Evolutionary conservation across 306 rosid species (phyloP).

Genomic region (Acacia confusa): DNA sequence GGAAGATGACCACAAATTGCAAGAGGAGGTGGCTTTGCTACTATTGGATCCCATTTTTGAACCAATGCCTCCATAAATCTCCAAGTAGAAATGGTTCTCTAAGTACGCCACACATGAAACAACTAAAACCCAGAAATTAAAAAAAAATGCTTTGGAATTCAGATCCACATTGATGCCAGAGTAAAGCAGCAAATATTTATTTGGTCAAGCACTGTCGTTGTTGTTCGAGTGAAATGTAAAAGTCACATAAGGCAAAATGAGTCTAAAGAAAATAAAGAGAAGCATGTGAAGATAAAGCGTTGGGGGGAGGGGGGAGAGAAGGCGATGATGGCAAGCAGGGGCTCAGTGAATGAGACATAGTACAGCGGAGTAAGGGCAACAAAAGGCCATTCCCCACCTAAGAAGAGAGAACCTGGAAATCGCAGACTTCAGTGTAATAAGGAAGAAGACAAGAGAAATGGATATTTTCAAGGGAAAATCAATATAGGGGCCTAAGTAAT

Average conservation of each 20-base stretch:
- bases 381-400: constrained; percentile 15
- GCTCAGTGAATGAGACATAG: constrained; percentile 40
- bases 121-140: constrained; percentile 33
- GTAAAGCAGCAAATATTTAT: constrained; percentile 1
- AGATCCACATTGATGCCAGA: constrained; percentile 31
- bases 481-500: too few relatives aligned
- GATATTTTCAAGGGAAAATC: too few relatives aligned
- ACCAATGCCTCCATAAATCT: background rate
- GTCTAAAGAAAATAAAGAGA: constrained; percentile 9
- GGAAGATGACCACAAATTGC: constrained; percentile 33
- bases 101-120: background rate
- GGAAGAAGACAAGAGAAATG: constrained; percentile 22
- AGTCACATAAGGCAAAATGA: constrained; percentile 21
- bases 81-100: background rate
- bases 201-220: background rate
- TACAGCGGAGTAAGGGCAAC: constrained; percentile 24
- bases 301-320: background rate
- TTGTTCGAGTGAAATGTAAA: background rate
- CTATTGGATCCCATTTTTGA: constrained; percentile 70
- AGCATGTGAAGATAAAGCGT: background rate
- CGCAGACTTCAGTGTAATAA: background rate
- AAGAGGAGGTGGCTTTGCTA: constrained; percentile 56
- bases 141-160: constrained; percentile 31
- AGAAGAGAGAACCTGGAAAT: background rate
- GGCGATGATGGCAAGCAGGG: constrained; percentile 29